phyloP scores from a whole-genome alignment of 2,329 filamentous ascomycete genomes.

The Sphaerulina populicola region DNA sequence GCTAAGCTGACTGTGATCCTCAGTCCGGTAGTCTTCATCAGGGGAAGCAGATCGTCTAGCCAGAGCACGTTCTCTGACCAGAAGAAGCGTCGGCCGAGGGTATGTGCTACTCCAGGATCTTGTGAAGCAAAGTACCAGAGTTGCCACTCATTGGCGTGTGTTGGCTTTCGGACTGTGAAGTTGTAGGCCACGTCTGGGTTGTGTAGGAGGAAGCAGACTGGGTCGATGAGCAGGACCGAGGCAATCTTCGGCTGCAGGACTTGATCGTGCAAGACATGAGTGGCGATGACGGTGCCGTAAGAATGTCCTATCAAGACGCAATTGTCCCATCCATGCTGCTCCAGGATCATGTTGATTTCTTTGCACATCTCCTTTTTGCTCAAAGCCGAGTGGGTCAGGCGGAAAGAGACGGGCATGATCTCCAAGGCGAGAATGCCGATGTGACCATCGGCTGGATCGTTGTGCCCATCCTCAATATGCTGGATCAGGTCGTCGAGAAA shows the following conservation, averaged over 20 bases:
- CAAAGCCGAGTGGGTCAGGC: conserved; percentile 50
- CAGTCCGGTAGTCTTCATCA: conserved; percentile 25
- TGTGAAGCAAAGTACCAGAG: conserved; percentile 62
- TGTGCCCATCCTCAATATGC: conserved; percentile 3
- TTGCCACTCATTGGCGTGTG: conserved; percentile 58
- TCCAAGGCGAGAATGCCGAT: conserved; percentile 58
- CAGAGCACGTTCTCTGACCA: conserved; percentile 64
- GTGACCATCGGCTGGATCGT: conserved; percentile 33
- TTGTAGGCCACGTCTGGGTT: conserved; percentile 64
- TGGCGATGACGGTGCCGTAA: conserved; percentile 56
- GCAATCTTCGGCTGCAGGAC: conserved; percentile 41
- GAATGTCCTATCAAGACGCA: conserved; percentile 54
- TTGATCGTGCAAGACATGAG: conserved; percentile 51
- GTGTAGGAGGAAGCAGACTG: conserved; percentile 59
- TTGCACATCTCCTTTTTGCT: conserved; percentile 47
- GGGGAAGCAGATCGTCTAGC: conserved; percentile 53
- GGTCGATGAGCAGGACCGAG: conserved; percentile 50
- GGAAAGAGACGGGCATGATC: conserved; percentile 55
- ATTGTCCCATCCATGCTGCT: conserved; percentile 49
- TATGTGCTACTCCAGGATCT: conserved; percentile 58
- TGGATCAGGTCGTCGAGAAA: conserved; percentile 30
- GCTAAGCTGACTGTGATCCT: conserved; percentile 51
- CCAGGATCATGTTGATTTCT: conserved; percentile 51
- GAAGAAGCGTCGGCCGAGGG: conserved; percentile 58
- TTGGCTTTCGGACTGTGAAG: conserved; percentile 45